Percentiles rank a stretch among this genome's conserved stretches.
These are phyloP conservation scores for Boletus smithii DNA, from an alignment of 1,284 basidiomycete species.

Conservation along the genomic window DNA sequence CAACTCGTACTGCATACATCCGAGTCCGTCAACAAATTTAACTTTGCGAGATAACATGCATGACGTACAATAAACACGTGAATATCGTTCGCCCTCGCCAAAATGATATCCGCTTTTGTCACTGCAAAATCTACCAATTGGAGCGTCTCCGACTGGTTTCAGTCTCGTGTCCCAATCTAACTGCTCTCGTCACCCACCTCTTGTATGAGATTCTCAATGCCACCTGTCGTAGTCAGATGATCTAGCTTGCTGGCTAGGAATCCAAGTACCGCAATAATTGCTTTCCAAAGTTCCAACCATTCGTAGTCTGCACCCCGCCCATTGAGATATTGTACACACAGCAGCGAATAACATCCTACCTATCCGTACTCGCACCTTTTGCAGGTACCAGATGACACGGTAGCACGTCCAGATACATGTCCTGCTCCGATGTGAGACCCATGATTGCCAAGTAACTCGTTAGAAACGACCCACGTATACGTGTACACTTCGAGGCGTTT, in stretches of 20 bases:
- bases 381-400: conserved; percentile 52
- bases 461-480: conserved; percentile 45
- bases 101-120: conserved; percentile 46
- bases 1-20: conserved; percentile 54
- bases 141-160: conserved; percentile 39
- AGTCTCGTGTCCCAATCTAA: conserved; percentile 9
- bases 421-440: conserved; percentile 31
- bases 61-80: conserved; percentile 59
- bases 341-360: conserved; percentile 36
- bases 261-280: conserved; percentile 48
- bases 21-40: conserved; percentile 1
- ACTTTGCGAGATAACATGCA: conserved; percentile 11
- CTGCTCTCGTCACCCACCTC: conserved; percentile 40
- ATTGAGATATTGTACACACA: background rate
- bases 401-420: conserved; percentile 53
- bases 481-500: conserved; percentile 53
- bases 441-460: background rate
- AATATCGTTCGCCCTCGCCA: conserved; percentile 49
- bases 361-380: conserved; percentile 48
- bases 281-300: conserved; percentile 62
- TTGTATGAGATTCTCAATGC: conserved; percentile 48
- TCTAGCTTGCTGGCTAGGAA: conserved; percentile 55
- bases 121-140: conserved; percentile 49
- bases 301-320: conserved; percentile 47
- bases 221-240: conserved; percentile 45